Base-by-base conservation (phyloP, 1,284 basidiomycete species). In the Boletellus deceptivus region DNA sequence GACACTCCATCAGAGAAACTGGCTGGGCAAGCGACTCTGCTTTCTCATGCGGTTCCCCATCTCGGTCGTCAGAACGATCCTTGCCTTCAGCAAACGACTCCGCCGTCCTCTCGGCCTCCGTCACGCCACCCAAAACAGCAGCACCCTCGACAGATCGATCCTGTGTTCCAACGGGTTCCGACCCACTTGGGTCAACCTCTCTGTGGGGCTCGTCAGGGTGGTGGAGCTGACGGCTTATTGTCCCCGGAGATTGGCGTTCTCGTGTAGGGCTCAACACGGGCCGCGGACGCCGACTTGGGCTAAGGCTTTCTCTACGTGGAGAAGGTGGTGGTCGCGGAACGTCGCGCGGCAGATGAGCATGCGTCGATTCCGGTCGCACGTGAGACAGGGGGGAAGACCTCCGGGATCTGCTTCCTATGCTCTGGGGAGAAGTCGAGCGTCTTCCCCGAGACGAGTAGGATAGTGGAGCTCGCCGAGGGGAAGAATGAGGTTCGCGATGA, bases 381-480 rank as follows among this genome's bases (percentile, higher is more conserved):
- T 58, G 52, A 54, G 65, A 42, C 55, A 53, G 3, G 37, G 59
- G 48, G 0, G 64, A 65, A 4, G 61, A 64, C 52, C 52, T 61
- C 10, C 58, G 60, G 38, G 61, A 66, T 47, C 60, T 53, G 48
- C 49, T 59, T 25, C 54, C 64, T 5, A 22, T 42, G 35, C 61
- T 63, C 52, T 36, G 47, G 4, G 61, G 59, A n/a, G 65, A 64
- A 17, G 39, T 46, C 20, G 64, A 64, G 7, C 59, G 63, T 22
- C 61, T 50, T 37, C 40, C 61, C 25, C 63, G 54, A 25, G 53
- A 48, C 22, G 59, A 31, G 46, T 57, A 43, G 24, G 44, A 29
- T 14, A 54, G 52, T 17, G n/a, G 59, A 3, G 38, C 45, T 39
- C 59, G 63, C 14, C 63, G 64, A 45, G 55, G 25, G n/a, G 45